phyloP scores from a whole-genome alignment of 192 early-diverging fungal species.

The Backusella psychrophila region DNA sequence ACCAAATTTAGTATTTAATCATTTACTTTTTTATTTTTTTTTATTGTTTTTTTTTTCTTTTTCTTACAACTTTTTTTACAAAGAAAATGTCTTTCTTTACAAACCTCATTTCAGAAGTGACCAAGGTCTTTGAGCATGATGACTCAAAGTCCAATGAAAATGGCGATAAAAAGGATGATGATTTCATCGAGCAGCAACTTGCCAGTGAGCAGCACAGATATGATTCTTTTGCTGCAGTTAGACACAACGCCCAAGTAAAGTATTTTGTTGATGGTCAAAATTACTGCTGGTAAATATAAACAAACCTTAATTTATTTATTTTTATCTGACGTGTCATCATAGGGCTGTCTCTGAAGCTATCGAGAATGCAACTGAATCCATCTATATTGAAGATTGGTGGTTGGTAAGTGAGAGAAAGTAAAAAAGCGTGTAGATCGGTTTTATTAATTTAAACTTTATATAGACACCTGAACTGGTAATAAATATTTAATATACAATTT shows the following conservation, averaged over 20 bases:
- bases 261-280: slow-evolving; percentile 79
- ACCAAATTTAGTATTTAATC: slow-evolving; percentile 7
- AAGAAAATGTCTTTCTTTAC: slow-evolving; percentile 16
- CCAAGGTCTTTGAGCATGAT: slow-evolving; percentile 30
- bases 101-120: slow-evolving; percentile 8
- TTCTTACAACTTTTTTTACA: not conserved
- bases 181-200: slow-evolving; percentile 38
- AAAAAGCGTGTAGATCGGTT: not conserved
- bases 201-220: slow-evolving; percentile 52
- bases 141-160: not conserved
- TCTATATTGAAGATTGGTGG: slow-evolving; percentile 87
- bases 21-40: not conserved
- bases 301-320: not conserved
- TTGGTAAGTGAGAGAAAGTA: slow-evolving; percentile 42
- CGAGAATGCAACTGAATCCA: slow-evolving; percentile 59
- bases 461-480: slow-evolving; percentile 2
- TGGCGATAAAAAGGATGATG: slow-evolving; percentile 33
- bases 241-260: slow-evolving; percentile 57
- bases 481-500: not conserved
- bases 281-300: slow-evolving; percentile 53
- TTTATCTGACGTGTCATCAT: not conserved
- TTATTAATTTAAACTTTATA: not conserved
- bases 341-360: slow-evolving; percentile 72
- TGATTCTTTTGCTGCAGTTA: slow-evolving; percentile 75
- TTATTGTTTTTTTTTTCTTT: not conserved